Evolutionary conservation across 2,329 filamentous ascomycete genomes (phyloP), one percentile per base, ranked within the genome.

Genomic region (Xylariomycetidae sp.): DNA sequence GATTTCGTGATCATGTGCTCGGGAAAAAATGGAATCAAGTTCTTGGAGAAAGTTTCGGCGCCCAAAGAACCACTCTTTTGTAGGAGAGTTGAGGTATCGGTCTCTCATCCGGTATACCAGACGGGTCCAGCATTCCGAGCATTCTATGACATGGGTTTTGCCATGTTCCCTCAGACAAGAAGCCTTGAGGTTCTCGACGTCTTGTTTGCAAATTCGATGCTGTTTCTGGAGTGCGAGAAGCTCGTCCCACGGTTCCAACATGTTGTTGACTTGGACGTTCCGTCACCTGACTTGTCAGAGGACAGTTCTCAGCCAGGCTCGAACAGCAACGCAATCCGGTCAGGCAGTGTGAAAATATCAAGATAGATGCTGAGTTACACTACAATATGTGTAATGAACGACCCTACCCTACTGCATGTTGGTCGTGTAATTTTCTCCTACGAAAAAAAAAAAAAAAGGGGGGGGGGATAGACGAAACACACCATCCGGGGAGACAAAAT

Each of bases 1-100:
- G n/a, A 60, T 49, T 27, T 63, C 62, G 42, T 62, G 55, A 12
- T 61, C 55, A 43, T 63, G 66, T 32, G 67, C 70, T 31, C 69
- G 66, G 5, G 67, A 53, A 40, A 78, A 68, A 28, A 74, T 48
- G 28, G 53, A 52, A 40, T 71, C 68, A 9, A 78, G 59, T 34
- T 71, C 69, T 33, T 63, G 58, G 15, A 75, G 55, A 38, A 78
- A 75, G 6, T 58, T 57, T 18, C 58, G 59, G 19, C 71, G 59
- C 28, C 64, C 62, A 3, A 66, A 59, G 50, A 77, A 76, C 74
- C 74, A 78, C 48, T 74, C 69, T 46, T 58, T 50, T 12, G 51
- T 51, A 10, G 53, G 44, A 6, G 53, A 48, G 25, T 57, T 51
- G 12, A 61, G 45, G 40, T 65, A 70, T 25, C 61, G 59, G 32